Base-by-base conservation (phyloP, 2,329 filamentous ascomycete genomes). In the Colletotrichum tropicicola region DNA sequence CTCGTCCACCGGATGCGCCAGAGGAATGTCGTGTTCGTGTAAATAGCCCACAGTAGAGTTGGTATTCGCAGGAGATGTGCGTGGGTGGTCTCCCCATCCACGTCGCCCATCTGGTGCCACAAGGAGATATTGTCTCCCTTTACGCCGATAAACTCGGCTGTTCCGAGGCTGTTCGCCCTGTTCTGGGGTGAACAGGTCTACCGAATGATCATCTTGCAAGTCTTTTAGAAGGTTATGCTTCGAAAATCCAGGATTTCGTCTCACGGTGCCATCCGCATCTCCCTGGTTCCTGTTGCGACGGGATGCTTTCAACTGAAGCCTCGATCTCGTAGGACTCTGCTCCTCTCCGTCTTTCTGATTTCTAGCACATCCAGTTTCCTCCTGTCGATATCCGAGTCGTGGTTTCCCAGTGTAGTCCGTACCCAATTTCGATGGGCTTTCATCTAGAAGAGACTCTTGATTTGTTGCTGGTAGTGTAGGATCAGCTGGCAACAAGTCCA, bases 261-360 rank as follows among this genome's bases (percentile, higher is more conserved):
- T 52, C 12, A 65, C 54, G 5, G 61, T 65, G n/a, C 49, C 55
- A 39, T 9, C 30, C 7, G 48, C 19, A 12, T 32, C 30, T 35
- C n/a, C n/a, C 12, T 35, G 32, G 12, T 13, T 35, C n/a, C 6
- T 35, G 32, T 15, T 35, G 32, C 19, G 27, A 7, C 44, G 65
- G 27, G 70, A 68, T 15, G 68, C 63, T 19, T 68, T 74, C 5
- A 72, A 58, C 13, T 73, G 73, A 41, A 78, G 58, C 56, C 72
- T 78, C 59, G 77, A 67, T 28, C 69, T 75, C 1, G 68, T 68
- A 2, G 69, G 30, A 4, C 30, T 59, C 15, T 19, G 8, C 23
- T 28, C 30, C n/a, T 23, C 25, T 25, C 28, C 15, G 30, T 35
- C 23, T 35, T 13, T 13, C 8, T 27, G 41, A 19, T 10, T 5